Percentiles rank a stretch among this genome's conserved stretches.
Conservation (phyloP, 805 yeast genomes). For the Barnettozyma sp. region DNA sequence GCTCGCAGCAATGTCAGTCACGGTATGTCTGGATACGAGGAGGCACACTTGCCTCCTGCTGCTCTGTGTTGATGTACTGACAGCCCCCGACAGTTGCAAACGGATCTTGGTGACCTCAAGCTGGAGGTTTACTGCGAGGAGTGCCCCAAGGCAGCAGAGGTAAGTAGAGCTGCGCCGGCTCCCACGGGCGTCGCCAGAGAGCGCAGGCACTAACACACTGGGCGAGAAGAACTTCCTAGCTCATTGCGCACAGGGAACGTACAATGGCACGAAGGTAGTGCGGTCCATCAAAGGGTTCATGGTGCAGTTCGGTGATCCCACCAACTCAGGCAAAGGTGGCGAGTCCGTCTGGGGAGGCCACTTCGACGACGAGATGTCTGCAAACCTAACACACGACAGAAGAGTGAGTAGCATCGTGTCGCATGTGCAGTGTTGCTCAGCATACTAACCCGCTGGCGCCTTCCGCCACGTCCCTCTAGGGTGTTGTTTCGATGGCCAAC, state of each 20-base stretch:
- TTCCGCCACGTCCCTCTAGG: conserved; percentile 31
- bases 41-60: too few relatives aligned
- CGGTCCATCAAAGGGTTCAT: conserved; percentile 64
- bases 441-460: too few relatives aligned
- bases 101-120: conserved; percentile 33
- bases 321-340: conserved; percentile 70
- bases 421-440: too few relatives aligned
- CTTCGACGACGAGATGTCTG: conserved; percentile 74
- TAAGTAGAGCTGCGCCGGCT: conserved; percentile 15
- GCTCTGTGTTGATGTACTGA: too few relatives aligned
- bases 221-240: conserved; percentile 35
- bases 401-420: too few relatives aligned
- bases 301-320: conserved; percentile 87
- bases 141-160: conserved; percentile 34
- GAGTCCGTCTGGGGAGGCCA: conserved; percentile 74
- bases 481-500: conserved; percentile 64
- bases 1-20: conserved; percentile 22
- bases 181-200: conserved; percentile 1
- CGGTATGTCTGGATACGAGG: too few relatives aligned
- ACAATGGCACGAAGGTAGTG: conserved; percentile 53
- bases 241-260: conserved; percentile 38
- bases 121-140: conserved; percentile 33
- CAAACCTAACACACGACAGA: conserved; percentile 52
- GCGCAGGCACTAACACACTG: too few relatives aligned
- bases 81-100: conserved; percentile 27